Evolutionary conservation across 2,329 filamentous ascomycete species (phyloP), one percentile per base, ranked within the genome.

Genomic region (Fusarium denticulatum): DNA sequence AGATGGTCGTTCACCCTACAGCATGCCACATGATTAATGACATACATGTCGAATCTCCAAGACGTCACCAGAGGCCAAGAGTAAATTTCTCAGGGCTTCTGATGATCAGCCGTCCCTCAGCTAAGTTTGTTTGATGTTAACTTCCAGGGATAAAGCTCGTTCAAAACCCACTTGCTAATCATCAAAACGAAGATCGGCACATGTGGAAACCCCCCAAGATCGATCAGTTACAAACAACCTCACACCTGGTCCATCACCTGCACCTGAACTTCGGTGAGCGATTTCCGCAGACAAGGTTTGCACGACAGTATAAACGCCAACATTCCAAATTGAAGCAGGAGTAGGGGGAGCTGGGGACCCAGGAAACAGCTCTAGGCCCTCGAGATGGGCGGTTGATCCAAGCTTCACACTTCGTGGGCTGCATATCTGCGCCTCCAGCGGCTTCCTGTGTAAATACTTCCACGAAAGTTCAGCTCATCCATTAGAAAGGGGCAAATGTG

Each of bases 291-390:
- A 50, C 45, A 52, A 22, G 49, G 43, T 40, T 68, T 53, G 24
- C 45, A 56, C 60, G 34, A 45, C 28, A 45, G 32, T 50, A 42
- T 40, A 67, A 55, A 71, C 50, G 47, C 66, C 47, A 46, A 67
- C 24, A 28, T 40, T 47, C 32, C 47, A 50, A 52, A 34, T 47
- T 43, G 37, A 49, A 60, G 49, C 30, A 26, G 57, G 39, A 50
- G 40, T 28, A 39, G 34, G 37, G 59, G 65, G 30, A 24, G 47
- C 34, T 52, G 57, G 49, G 57, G 28, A 47, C 24, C 36, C 30
- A 58, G 36, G 40, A 34, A 42, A 24, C 42, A 53, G 40, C 28
- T 42, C 45, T 50, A 36, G 30, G 15, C 53, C 30, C 37, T 24
- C 20, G 13, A 52, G 34, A 55, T 63, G 42, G 45, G 36, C n/a